phyloP scores from a whole-genome alignment of 2,329 filamentous ascomycete genomes.

The Ampelomyces quisqualis region DNA sequence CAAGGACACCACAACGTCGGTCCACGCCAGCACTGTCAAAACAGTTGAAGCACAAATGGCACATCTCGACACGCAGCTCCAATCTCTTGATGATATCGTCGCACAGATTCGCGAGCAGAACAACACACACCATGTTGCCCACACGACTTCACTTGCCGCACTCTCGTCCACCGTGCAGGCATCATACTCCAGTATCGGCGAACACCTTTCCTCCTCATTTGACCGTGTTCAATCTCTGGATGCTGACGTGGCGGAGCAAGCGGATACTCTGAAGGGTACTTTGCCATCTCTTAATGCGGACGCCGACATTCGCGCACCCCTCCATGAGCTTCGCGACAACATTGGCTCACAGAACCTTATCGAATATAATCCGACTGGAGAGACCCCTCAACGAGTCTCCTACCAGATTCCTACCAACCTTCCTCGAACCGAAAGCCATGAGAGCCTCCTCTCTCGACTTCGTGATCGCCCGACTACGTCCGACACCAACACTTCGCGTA shows the following conservation, averaged over 20 bases:
- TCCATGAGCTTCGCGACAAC: slow-evolving; percentile 69
- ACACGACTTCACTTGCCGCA: slow-evolving; percentile 64
- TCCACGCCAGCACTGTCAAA: slow-evolving; percentile 85
- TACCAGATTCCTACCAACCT: slow-evolving; percentile 81
- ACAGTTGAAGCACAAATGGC: slow-evolving; percentile 88
- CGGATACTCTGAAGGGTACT: slow-evolving; percentile 58
- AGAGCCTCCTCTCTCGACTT: slow-evolving; percentile 55
- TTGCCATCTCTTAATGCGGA: slow-evolving; percentile 61
- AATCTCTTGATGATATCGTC: slow-evolving; percentile 87
- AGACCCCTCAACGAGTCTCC: slow-evolving; percentile 76
- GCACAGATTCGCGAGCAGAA: slow-evolving; percentile 79
- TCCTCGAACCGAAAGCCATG: slow-evolving; percentile 70
- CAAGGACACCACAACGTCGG: slow-evolving; percentile 77
- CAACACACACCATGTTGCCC: slow-evolving; percentile 69
- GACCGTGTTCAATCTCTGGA: slow-evolving; percentile 69
- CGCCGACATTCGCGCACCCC: slow-evolving; percentile 64
- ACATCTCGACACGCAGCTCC: slow-evolving; percentile 85
- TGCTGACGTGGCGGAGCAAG: slow-evolving; percentile 64
- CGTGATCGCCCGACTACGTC: slow-evolving; percentile 40
- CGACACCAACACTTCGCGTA: slow-evolving; percentile 29
- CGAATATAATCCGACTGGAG: slow-evolving; percentile 82
- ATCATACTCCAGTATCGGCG: slow-evolving; percentile 70
- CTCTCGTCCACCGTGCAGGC: slow-evolving; percentile 69
- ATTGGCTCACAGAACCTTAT: slow-evolving; percentile 65
- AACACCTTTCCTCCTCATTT: slow-evolving; percentile 69